Evolutionary conservation across 805 yeast genomes (phyloP).

Genomic region (Pichia sporocuriosa): DNA sequence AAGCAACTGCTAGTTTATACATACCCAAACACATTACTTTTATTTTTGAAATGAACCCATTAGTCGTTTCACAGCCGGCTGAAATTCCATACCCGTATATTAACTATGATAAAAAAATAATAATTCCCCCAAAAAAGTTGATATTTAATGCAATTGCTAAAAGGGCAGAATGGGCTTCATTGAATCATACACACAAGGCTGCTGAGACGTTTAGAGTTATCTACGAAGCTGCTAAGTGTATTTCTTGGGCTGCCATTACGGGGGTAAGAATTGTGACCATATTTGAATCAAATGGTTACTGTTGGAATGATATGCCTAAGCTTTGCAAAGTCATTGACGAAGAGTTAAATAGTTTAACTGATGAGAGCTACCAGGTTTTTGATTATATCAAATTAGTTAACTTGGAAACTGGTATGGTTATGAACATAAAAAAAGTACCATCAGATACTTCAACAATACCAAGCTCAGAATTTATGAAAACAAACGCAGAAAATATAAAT

Average conservation of each 20-base stretch:
- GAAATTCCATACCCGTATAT: slow-evolving; percentile 38
- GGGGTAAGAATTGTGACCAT: slow-evolving; percentile 22
- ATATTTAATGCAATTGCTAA: slow-evolving; percentile 26
- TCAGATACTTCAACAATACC: too few relatives aligned
- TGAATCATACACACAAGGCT: slow-evolving; percentile 34
- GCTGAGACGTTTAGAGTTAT: slow-evolving; percentile 36
- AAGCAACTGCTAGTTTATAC: slow-evolving; percentile 13
- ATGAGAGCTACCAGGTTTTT: slow-evolving; percentile 11
- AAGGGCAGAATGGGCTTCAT: slow-evolving; percentile 35
- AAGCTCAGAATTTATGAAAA: too few relatives aligned
- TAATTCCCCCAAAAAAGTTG: slow-evolving; percentile 33
- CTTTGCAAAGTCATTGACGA: slow-evolving; percentile 23
- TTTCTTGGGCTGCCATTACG: slow-evolving; percentile 25
- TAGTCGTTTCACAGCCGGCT: slow-evolving; percentile 34
- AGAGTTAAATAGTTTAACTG: slow-evolving; percentile 20
- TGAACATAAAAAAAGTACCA: too few relatives aligned
- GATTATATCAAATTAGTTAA: slow-evolving; percentile 22
- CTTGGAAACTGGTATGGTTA: slow-evolving; percentile 10
- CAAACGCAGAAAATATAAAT: too few relatives aligned
- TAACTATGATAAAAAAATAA: slow-evolving; percentile 34
- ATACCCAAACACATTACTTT: slow-evolving; percentile 30
- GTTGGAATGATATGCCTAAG: slow-evolving; percentile 25
- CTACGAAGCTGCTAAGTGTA: slow-evolving; percentile 31
- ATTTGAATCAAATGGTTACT: slow-evolving; percentile 25
- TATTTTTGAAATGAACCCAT: slow-evolving; percentile 27